These are phyloP conservation scores for Trichoderma atroviride DNA, from an alignment of 2,329 filamentous ascomycete genomes.

Conservation along the genomic window DNA sequence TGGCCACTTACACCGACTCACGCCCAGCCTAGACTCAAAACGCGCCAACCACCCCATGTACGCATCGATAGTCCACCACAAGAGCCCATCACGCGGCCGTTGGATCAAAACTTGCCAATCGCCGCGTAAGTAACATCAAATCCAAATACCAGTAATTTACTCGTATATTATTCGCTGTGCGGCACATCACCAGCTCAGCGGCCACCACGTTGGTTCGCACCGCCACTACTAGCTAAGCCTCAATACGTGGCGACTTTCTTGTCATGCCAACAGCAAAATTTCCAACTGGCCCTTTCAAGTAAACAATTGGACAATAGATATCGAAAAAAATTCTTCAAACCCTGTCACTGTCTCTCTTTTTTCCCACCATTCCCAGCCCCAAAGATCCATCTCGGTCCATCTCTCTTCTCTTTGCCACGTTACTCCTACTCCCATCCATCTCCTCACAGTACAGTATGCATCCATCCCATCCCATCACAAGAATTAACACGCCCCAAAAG, in stretches of 20 bases:
- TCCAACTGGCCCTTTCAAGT: background rate
- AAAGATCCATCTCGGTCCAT: conserved; percentile 6
- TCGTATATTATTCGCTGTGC: background rate
- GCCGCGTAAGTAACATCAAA: background rate
- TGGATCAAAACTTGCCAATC: background rate
- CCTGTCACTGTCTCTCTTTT: background rate
- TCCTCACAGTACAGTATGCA: conserved; percentile 21
- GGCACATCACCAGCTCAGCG: background rate
- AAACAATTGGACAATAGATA: background rate
- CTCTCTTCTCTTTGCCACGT: conserved; percentile 8
- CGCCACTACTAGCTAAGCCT: conserved; percentile 11
- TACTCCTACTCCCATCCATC: background rate
- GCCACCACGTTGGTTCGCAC: conserved; percentile 13
- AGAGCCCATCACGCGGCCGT: background rate
- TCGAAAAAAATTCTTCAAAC: background rate
- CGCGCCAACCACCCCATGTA: background rate
- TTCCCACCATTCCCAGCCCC: background rate
- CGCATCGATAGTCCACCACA: conserved; percentile 11
- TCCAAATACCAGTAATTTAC: background rate
- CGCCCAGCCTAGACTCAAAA: background rate
- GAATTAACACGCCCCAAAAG: background rate
- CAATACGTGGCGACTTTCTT: background rate
- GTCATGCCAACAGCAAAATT: background rate
- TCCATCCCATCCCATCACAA: background rate
- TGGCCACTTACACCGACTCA: background rate